Evolutionary conservation across 345 rosid species (phyloP).

Genomic region (Populus davidiana): DNA sequence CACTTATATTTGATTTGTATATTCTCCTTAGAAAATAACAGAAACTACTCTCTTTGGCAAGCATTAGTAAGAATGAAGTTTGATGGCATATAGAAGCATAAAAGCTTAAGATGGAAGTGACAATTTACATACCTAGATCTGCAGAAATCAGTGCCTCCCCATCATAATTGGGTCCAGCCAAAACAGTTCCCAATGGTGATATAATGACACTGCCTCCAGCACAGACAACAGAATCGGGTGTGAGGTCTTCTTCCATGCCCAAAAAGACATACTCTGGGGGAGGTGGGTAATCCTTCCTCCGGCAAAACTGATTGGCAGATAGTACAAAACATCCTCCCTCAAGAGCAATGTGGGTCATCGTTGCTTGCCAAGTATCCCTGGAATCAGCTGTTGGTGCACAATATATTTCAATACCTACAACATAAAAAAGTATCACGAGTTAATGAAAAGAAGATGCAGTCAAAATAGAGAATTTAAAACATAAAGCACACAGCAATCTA

Average conservation of each 20-base stretch:
- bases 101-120: background rate
- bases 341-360: constrained; percentile 91
- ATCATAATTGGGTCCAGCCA: constrained; percentile 89
- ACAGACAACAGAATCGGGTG: constrained; percentile 77
- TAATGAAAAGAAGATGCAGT: background rate
- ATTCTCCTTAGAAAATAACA: background rate
- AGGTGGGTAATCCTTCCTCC: constrained; percentile 85
- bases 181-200: constrained; percentile 75
- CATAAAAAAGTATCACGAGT: background rate
- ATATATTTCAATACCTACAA: constrained; percentile 77
- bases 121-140: constrained; percentile 58
- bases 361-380: constrained; percentile 77
- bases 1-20: background rate
- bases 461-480: background rate
- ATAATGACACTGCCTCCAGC: constrained; percentile 89
- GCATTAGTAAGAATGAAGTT: background rate
- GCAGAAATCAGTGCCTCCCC: constrained; percentile 85
- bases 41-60: background rate
- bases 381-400: constrained; percentile 98
- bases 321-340: constrained; percentile 94
- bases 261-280: constrained; percentile 74
- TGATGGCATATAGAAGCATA: background rate
- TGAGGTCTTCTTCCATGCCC: constrained; percentile 60
- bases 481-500: constrained; percentile 1
- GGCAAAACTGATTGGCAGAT: constrained; percentile 87